phyloP scores from a whole-genome alignment of 306 rosid genomes.

The Sphenostylis stenocarpa region DNA sequence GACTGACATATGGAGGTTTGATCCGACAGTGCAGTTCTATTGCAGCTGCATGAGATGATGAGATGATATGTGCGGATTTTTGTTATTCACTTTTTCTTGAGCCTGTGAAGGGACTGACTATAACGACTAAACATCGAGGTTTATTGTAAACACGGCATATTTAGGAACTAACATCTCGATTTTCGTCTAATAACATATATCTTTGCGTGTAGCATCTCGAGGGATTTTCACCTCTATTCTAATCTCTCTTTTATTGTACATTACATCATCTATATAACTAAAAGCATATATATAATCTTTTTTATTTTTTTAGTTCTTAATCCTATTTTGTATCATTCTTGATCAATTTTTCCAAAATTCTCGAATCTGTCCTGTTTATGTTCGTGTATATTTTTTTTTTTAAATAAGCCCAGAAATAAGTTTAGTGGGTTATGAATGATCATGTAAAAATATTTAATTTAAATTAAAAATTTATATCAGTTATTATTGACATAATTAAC shows the following conservation, averaged over 20 bases:
- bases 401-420: no score
- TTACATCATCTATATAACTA: no score
- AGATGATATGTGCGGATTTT: background rate
- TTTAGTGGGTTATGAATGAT: no score
- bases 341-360: no score
- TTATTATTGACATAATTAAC: no score
- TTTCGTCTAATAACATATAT: background rate
- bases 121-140: background rate
- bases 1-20: conserved; percentile 12
- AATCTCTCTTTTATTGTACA: background rate
- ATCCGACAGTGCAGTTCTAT: conserved; percentile 46
- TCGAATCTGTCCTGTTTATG: no score
- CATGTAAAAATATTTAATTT: no score
- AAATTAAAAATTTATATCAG: no score
- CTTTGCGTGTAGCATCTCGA: background rate
- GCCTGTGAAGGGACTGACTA: background rate
- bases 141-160: background rate
- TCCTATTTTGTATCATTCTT: no score
- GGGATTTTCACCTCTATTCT: background rate
- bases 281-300: no score
- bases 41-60: conserved; percentile 32
- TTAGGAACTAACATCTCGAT: background rate
- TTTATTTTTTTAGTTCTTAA: background rate
- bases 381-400: no score
- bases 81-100: background rate